A percentile compares a stretch with the other conserved stretches of the same genome.
Conservation (phyloP, 495 filamentous ascomycete species). For the Umbilicaria muhlenbergii region DNA sequence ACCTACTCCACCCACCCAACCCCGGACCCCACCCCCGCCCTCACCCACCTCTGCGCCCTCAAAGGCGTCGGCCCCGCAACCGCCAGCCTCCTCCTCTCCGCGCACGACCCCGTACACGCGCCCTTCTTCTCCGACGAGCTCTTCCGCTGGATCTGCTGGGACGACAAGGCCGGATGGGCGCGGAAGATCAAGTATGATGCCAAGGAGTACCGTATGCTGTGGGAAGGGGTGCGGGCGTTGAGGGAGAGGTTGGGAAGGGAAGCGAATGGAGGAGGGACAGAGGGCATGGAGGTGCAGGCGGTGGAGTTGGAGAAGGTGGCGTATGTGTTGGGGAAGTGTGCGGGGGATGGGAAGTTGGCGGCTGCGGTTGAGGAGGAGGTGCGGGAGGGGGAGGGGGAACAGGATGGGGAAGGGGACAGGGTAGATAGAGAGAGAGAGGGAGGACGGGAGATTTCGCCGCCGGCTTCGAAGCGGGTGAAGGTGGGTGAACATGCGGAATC, state of each 20-base stretch:
- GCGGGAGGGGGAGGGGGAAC: not conserved
- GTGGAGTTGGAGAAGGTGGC: constrained; percentile 45
- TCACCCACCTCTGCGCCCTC: constrained; percentile 19
- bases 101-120: constrained; percentile 15
- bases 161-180: constrained; percentile 24
- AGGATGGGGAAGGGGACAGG: not conserved
- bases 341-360: no score
- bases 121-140: constrained; percentile 41
- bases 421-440: no score
- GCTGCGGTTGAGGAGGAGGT: not conserved
- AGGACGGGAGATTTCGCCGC: no score
- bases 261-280: not conserved
- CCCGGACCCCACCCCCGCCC: constrained; percentile 5
- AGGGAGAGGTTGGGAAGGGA: constrained; percentile 14
- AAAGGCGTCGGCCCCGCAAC: constrained; percentile 38
- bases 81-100: constrained; percentile 30
- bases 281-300: constrained; percentile 23
- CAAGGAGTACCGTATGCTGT: constrained; percentile 28
- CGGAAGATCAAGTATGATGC: constrained; percentile 29
- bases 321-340: constrained; percentile 20
- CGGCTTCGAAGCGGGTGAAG: not conserved
- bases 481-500: not conserved
- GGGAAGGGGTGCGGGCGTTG: constrained; percentile 17
- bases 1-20: constrained; percentile 1
- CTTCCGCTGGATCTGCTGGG: constrained; percentile 27